Evolutionary conservation across 179 eudicot genomes (phyloP).

Genomic region (Pouteria campechiana): DNA sequence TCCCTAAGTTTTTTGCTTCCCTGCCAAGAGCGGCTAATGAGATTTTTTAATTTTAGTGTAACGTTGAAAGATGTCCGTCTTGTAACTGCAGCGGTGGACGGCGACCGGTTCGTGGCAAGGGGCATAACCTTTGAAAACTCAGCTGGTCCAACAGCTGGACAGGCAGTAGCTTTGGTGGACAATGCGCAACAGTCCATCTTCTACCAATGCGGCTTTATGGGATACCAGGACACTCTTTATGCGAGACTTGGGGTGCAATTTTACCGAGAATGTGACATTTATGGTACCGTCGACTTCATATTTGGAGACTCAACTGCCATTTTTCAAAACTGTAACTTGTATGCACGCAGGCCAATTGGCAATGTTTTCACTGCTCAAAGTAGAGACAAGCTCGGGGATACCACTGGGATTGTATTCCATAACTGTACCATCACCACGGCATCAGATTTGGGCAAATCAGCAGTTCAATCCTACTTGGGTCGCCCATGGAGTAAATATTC

Average conservation of each 20-base stretch:
- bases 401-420: conserved; percentile 59
- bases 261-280: conserved; percentile 50
- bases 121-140: conserved; percentile 73
- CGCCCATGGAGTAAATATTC: too few species aligned
- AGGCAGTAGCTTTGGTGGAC: conserved; percentile 61
- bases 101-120: conserved; percentile 67
- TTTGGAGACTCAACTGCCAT: conserved; percentile 59
- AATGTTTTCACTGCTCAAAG: conserved; percentile 57
- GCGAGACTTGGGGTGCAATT: conserved; percentile 43
- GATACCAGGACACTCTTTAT: conserved; percentile 65
- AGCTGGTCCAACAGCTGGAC: conserved; percentile 58
- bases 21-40: too few species aligned
- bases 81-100: conserved; percentile 27
- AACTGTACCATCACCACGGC: too few species aligned
- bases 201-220: conserved; percentile 49
- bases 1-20: too few species aligned
- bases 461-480: too few species aligned
- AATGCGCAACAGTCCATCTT: conserved; percentile 49
- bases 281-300: conserved; percentile 59
- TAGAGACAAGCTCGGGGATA: conserved; percentile 22
- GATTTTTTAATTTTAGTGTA: not conserved
- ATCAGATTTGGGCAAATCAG: too few species aligned
- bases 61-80: conserved; percentile 10
- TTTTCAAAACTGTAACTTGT: conserved; percentile 57
- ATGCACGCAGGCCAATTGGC: conserved; percentile 28